Percentiles rank a stretch among this genome's conserved stretches.
Conservation (phyloP, 1,284 basidiomycete genomes). For the Leccinum ponderosum region DNA sequence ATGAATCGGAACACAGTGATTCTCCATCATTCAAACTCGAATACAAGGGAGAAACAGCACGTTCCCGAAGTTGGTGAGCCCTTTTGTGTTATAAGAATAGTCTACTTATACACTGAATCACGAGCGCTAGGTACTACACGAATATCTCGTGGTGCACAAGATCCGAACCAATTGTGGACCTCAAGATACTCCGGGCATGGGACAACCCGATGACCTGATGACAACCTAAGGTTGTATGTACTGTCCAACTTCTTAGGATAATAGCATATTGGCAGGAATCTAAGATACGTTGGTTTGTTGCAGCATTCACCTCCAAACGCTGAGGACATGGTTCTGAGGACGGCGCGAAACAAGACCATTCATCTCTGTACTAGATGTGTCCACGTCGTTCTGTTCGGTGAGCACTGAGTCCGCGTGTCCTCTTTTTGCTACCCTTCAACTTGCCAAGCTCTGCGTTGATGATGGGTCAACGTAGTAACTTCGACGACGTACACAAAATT, state of each 20-base stretch:
- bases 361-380: too few relatives aligned
- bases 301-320: not conserved
- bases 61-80: too few relatives aligned
- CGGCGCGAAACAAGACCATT: not conserved
- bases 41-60: not conserved
- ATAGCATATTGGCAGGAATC: not conserved
- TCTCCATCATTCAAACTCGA: too few relatives aligned
- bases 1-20: too few relatives aligned
- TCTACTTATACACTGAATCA: too few relatives aligned
- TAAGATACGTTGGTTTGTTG: not conserved
- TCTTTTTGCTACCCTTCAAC: not conserved
- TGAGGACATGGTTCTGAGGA: not conserved
- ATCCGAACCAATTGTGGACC: too few relatives aligned
- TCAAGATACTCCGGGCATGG: too few relatives aligned
- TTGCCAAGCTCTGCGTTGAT: not conserved
- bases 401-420: not conserved
- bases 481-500: not conserved
- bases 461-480: not conserved
- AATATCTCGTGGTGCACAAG: too few relatives aligned
- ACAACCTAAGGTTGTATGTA: not conserved
- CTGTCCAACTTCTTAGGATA: not conserved
- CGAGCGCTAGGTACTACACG: too few relatives aligned
- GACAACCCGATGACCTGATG: not conserved
- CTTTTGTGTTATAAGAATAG: too few relatives aligned
- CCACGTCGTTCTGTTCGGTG: not conserved